Evolutionary conservation across 2,329 filamentous ascomycete species (phyloP), one percentile per base, ranked within the genome.

Genomic region (Trichoderma cornu-damae): DNA sequence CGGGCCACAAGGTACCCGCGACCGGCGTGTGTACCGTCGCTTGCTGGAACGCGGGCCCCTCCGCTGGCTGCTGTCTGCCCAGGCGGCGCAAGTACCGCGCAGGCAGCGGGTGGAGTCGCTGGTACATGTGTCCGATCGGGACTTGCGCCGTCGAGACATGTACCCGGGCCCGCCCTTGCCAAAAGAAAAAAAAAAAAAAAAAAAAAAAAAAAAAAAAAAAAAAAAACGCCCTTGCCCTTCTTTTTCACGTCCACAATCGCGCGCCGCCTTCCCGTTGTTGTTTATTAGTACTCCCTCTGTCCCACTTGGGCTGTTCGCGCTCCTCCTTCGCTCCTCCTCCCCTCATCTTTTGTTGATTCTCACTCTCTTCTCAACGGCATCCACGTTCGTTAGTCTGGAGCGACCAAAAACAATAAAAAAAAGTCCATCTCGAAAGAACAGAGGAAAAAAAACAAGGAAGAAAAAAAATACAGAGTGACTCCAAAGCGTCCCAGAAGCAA

Each of bases 261-360:
- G 46, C 47, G 22, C 52, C 48, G 22, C 12, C n/a, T 18, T 7
- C 4, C 22, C 38, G 26, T 32, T 34, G 22, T 18, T 48, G 44
- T 48, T 48, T 56, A 56, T 56, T 56, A 56, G 53, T 56, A 56
- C 53, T 49, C 34, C 24, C 44, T 34, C 30, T 49, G 43, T 56
- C 43, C 53, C 53, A 48, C 53, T 48, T 48, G 34, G 43, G 53
- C 43, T 4, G 26, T 22, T 44, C 43, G 24, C 53, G 43, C 52
- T 47, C 8, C 26, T 28, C 26, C 8, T 26, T 56, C 32, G 26
- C 53, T 48, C 44, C 44, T 48, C 55, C 42, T 34, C 47, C 43
- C 47, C 22, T 58, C 40, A 38, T 35, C 47, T 43, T 35, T 47
- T 58, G 32, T 43, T 51, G 16, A 26, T 49, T 18, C 38, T 22